Evolutionary conservation across 2,329 filamentous ascomycete genomes (phyloP).

Genomic region (Aspergillus fructus): DNA sequence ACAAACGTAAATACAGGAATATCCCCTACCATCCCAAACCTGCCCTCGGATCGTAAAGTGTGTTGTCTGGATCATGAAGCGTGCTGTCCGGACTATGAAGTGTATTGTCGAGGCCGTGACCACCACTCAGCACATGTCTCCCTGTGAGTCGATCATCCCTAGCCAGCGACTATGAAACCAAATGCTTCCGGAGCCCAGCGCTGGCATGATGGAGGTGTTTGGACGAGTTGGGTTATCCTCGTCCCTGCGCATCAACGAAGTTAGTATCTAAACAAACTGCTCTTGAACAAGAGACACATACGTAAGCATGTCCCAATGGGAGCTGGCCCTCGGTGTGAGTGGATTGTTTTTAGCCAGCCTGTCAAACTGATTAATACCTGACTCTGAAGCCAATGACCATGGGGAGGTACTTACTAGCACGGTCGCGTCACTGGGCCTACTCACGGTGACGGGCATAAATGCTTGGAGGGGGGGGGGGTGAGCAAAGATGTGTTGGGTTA

Average conservation of each 20-base stretch:
- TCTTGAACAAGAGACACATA: background rate
- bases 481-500: background rate
- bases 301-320: background rate
- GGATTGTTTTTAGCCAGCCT: conserved; percentile 16
- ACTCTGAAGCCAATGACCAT: background rate
- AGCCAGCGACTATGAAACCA: background rate
- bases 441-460: background rate
- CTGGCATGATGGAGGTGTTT: background rate
- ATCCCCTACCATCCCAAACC: background rate
- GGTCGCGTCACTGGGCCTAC: conserved; percentile 13
- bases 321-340: conserved; percentile 2
- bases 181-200: background rate
- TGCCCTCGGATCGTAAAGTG: background rate
- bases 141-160: background rate
- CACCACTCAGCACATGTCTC: background rate
- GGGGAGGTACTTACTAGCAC: conserved; percentile 11
- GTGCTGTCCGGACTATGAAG: too few species aligned
- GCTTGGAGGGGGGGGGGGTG: background rate
- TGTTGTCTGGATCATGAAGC: background rate
- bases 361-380: background rate
- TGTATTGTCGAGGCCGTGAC: background rate
- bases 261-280: conserved; percentile 6
- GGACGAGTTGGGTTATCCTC: background rate
- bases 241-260: background rate
- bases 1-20: background rate